Evolutionary conservation across 108 stramenopile genomes (phyloP).

Genomic region (Cyclostephanos tholiformis): DNA sequence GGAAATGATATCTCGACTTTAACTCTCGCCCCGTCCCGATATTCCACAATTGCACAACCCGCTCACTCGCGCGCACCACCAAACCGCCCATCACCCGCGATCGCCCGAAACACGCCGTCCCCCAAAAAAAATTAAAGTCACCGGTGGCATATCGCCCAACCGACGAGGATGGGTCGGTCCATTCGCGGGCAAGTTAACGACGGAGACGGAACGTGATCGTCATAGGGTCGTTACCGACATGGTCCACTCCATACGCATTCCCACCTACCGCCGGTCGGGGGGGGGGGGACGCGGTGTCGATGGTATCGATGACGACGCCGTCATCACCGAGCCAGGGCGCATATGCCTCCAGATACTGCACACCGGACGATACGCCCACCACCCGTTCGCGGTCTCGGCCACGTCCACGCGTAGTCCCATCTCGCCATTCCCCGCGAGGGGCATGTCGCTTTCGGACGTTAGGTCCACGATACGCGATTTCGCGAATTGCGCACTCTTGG

Average conservation of each 20-base stretch:
- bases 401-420: slow-evolving; percentile 90
- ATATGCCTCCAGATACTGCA: slow-evolving; percentile 94
- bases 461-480: slow-evolving; percentile 89
- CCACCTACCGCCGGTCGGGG: slow-evolving; percentile 39
- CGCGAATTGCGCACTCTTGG: slow-evolving; percentile 82
- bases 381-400: slow-evolving; percentile 92
- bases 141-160: slow-evolving; percentile 97
- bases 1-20: too few relatives aligned
- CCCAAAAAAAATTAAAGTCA: slow-evolving; percentile 49
- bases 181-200: slow-evolving; percentile 90
- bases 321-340: slow-evolving; percentile 48
- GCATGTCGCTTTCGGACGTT: slow-evolving; percentile 70
- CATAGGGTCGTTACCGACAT: slow-evolving; percentile 91
- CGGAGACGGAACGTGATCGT: slow-evolving; percentile 70
- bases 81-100: too few relatives aligned
- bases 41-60: too few relatives aligned
- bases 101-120: too few relatives aligned
- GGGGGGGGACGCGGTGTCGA: too few relatives aligned
- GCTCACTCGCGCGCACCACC: too few relatives aligned
- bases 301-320: background rate
- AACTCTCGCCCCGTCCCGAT: too few relatives aligned
- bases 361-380: slow-evolving; percentile 94
- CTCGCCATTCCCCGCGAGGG: slow-evolving; percentile 79
- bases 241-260: slow-evolving; percentile 83
- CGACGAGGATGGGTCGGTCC: slow-evolving; percentile 90